Base-by-base conservation (phyloP, 345 rosid species). In the Syzygium oleosum region DNA sequence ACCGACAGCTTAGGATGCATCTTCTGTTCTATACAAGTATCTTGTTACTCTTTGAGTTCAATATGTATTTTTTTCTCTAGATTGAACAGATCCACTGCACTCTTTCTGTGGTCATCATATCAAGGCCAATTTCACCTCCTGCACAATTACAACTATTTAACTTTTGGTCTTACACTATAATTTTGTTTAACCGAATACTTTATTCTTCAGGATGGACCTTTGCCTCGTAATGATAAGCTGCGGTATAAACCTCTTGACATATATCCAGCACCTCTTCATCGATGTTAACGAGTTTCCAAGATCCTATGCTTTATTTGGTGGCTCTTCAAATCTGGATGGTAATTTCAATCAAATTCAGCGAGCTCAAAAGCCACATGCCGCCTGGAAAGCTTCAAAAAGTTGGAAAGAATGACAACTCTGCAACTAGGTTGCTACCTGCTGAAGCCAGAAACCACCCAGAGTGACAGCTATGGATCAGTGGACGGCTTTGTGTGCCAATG, bases 201-300 rank as follows among this genome's bases (percentile, higher is more conserved):
- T 88, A 88, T 84, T 90, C 77, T 77, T 84, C 91, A 97, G 99
- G 98, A 93, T 88, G 96, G 92, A 91, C 94, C 94, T 38, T 88
- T 95, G 92, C 97, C 95, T 89, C 96, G 78, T 87, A 95, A 94
- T 53, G 95, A 95, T 85, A 91, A 88, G 63, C 88, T 93, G 90
- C 93, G 94, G 85, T 96, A 95, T 90, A 94, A 93, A 88, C 95
- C 99, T 46, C 34, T 95, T 89, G 96, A 97, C 88, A 84, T 97
- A 89, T 95, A 94, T 88, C 94, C 98, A 87, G 98, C 98, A 12
- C 98, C 96, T 4, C 95, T 95, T 52, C 98, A 95, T 88, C 92
- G 98, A 91, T 86, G 96, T 91, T 94, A 87, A 84, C 15, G 41
- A 49, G 43, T 86, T 80, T 51, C 29, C 21, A 27, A 79, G 22